Conservation (phyloP, 1,284 basidiomycete genomes). For the Marasmius fiardii region DNA sequence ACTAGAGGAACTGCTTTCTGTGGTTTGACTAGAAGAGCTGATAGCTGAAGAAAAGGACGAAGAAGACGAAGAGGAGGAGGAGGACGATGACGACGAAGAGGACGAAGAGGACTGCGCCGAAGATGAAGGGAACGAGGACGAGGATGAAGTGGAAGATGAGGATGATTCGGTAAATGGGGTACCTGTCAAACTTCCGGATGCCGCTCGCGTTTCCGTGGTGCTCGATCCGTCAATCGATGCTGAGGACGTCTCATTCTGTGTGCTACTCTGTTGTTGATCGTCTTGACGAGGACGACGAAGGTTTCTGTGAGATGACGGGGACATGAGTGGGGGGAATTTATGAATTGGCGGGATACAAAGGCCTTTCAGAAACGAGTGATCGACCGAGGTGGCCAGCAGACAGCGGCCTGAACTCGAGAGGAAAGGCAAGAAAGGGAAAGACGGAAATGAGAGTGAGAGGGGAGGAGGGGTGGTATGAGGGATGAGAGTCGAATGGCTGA, state of each 20-base stretch:
- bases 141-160: too few relatives aligned
- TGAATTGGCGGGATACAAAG: background rate
- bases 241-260: background rate
- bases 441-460: background rate
- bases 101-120: too few relatives aligned
- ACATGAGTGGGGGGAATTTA: background rate
- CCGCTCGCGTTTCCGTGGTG: too few relatives aligned
- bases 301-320: background rate
- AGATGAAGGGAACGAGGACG: too few relatives aligned
- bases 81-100: background rate
- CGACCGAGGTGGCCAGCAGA: conserved; percentile 2
- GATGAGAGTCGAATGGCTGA: background rate
- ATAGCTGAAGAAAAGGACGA: background rate
- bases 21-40: background rate
- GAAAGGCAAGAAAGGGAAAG: too few relatives aligned
- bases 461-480: background rate
- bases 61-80: background rate
- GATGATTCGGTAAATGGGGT: too few relatives aligned
- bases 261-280: background rate
- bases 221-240: too few relatives aligned
- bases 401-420: background rate
- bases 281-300: background rate
- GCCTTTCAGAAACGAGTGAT: conserved; percentile 3
- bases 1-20: background rate
- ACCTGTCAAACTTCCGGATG: too few relatives aligned